These are phyloP conservation scores for Pyricularia pennisetigena DNA, from an alignment of 2,329 filamentous ascomycete genomes.

Conservation along the genomic window DNA sequence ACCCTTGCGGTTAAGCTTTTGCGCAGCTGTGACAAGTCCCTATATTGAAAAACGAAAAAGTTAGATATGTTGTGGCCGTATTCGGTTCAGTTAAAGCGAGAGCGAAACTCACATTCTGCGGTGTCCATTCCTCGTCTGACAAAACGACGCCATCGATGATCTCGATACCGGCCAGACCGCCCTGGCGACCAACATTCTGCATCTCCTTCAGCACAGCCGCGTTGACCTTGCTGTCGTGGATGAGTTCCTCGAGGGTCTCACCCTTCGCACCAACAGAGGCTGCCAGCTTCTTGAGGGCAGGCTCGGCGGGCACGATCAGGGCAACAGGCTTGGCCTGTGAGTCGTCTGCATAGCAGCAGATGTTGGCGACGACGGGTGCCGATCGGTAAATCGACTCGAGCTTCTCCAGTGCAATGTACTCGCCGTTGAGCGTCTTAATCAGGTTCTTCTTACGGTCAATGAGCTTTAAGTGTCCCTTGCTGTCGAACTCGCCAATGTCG, in stretches of 20 bases:
- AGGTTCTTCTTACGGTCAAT: conserved; percentile 88
- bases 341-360: conserved; percentile 44
- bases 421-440: conserved; percentile 72
- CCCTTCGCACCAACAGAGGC: conserved; percentile 32
- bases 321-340: conserved; percentile 42
- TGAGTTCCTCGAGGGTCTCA: conserved; percentile 53
- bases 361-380: conserved; percentile 40
- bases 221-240: conserved; percentile 57
- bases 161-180: conserved; percentile 56
- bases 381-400: conserved; percentile 45
- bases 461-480: conserved; percentile 59
- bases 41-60: conserved; percentile 20
- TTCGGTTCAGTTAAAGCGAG: neutral
- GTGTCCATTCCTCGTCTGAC: conserved; percentile 66
- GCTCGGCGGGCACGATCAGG: conserved; percentile 46
- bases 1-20: conserved; percentile 63
- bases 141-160: conserved; percentile 63
- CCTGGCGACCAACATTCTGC: conserved; percentile 49
- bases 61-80: conserved; percentile 12
- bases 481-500: conserved; percentile 72
- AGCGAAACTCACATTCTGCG: conserved; percentile 52
- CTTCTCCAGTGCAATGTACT: conserved; percentile 78
- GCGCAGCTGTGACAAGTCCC: conserved; percentile 58
- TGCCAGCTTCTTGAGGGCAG: conserved; percentile 43
- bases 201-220: conserved; percentile 53